Base-by-base conservation (phyloP, 176 grass and related monocot species). In the Eleusine indica region DNA sequence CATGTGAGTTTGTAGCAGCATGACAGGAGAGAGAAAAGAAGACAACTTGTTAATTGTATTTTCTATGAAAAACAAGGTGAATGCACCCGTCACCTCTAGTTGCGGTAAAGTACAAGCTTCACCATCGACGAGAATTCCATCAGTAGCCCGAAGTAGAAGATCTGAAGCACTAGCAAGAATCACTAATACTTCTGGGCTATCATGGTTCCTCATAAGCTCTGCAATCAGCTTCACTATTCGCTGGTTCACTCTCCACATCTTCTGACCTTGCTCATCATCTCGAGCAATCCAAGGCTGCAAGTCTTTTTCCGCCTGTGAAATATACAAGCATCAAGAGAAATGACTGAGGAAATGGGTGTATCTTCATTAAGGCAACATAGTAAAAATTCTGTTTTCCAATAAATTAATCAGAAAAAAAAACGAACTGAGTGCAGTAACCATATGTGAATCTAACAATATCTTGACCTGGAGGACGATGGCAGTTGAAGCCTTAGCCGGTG, bases 41-140 rank as follows among this genome's bases (percentile, higher is more conserved):
- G 15, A 16, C 3, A 8, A 51, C 56, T 71, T 39, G 10, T 56
- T 39, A 47, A 30, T 40, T 42, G 4, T 49, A 69, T 83, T 77
- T 83, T 77, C 37, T 35, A 52, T 37, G 19, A 71, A 66, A 77
- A 62, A 21, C n/a, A 15, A 77, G 28, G 7, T 58, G 65, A 78
- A 79, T 28, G 51, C 7, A 76, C 18, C 54, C 47, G 44, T 87
- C 86, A 99, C 97, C 97, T 99, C 97, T 87, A 96, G 88, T 58
- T 99, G 97, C 21, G 97, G 97, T 68, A 99, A 87, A 25, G 97
- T 99, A 78, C 97, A 99, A 68, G 97, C 97, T 92, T 99, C 97
- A 71, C 97, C 97, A 28, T 99, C 97, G 16, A 99, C 89, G 9
- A 99, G 91, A 86, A 99, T 99, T 77, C 97, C 97, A 89, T 99